These are phyloP conservation scores for Arachis monticola DNA, from an alignment of 331 rosid species.

Conservation along the genomic window DNA sequence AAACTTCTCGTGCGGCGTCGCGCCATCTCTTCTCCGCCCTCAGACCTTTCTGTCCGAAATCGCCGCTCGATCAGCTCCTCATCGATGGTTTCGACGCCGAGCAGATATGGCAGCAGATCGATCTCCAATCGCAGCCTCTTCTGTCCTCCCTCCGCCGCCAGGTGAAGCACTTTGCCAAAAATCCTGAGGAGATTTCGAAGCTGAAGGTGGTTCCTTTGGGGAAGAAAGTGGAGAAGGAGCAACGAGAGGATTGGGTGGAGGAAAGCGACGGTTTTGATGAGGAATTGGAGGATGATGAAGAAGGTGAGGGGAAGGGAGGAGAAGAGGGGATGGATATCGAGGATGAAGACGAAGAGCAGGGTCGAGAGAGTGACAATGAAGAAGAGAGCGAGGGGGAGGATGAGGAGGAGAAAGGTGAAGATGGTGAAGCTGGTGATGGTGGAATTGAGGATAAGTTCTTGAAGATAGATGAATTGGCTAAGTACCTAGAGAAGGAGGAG, in stretches of 20 bases:
- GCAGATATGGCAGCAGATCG: constrained; percentile 99
- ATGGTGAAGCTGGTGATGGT: constrained; percentile 36
- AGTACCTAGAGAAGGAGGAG: constrained; percentile 70
- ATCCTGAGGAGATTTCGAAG: constrained; percentile 56
- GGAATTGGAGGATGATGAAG: constrained; percentile 56
- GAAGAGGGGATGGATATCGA: background rate
- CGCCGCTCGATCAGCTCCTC: constrained; percentile 75
- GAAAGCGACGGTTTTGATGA: constrained; percentile 62
- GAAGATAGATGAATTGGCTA: constrained; percentile 68
- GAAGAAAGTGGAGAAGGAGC: constrained; percentile 37
- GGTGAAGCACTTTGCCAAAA: constrained; percentile 59
- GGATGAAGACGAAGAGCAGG: constrained; percentile 26
- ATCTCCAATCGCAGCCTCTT: constrained; percentile 82
- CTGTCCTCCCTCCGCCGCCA: constrained; percentile 68
- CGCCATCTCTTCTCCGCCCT: constrained; percentile 66
- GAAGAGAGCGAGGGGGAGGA: constrained; percentile 38
- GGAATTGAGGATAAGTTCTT: constrained; percentile 77
- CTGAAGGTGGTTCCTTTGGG: constrained; percentile 39
- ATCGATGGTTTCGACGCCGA: constrained; percentile 85
- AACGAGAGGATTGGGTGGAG: constrained; percentile 9
- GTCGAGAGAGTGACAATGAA: constrained; percentile 27
- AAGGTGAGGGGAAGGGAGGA: constrained; percentile 4
- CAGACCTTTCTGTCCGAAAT: constrained; percentile 65
- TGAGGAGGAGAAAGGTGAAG: constrained; percentile 42
- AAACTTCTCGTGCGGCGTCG: constrained; percentile 74